Base-by-base conservation (phyloP, 441 rosid genomes). In the Euphorbia schlechtendalii region DNA sequence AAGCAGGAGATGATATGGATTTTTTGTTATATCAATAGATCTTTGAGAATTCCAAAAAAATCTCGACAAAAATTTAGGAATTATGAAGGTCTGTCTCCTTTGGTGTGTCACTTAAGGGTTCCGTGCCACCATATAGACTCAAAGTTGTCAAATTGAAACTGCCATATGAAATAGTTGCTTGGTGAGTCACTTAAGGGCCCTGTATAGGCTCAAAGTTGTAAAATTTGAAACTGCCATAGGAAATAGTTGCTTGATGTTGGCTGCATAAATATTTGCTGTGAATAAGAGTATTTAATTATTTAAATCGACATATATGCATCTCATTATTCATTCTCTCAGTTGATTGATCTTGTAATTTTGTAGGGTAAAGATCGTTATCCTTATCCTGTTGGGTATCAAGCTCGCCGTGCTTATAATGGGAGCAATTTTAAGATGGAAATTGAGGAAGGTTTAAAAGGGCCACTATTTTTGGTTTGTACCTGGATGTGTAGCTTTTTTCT, bases 291-390 rank as follows among this genome's bases (percentile, higher is more conserved):
- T 54, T n/a, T 48, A 18, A 46, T 21, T 46, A 46, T 21, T 20
- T 51, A 32, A 25, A 46, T 25, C 30, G 18, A 21, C 20, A 25
- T 14, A 13, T 36, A 15, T 46, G 49, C 25, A 56, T 56, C 52
- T 65, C 21, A 13, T 51, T 18, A 45, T 64, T 9, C 27, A 10
- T 54, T 38, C 58, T 24, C 24, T 53, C 14, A 56, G 38, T 21
- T 53, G 45, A 18, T 43, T 48, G 40, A 46, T 59, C 64, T 22
- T 71, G 36, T 48, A 51, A 10, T 62, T 63, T 51, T 67, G 61
- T 55, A 92, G 98, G 96, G 98, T 7, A 86, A 86, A 83, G 95
- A 84, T 77, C 91, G 97, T 8, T 84, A 83, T 69, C 97, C 99
- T 74, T 93, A 90, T 81, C 99, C 93, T 8, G 85, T 88, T 71